Evolutionary conservation across 164 flowering plant genomes (phyloP).

Genomic region (Malania oleifera): DNA sequence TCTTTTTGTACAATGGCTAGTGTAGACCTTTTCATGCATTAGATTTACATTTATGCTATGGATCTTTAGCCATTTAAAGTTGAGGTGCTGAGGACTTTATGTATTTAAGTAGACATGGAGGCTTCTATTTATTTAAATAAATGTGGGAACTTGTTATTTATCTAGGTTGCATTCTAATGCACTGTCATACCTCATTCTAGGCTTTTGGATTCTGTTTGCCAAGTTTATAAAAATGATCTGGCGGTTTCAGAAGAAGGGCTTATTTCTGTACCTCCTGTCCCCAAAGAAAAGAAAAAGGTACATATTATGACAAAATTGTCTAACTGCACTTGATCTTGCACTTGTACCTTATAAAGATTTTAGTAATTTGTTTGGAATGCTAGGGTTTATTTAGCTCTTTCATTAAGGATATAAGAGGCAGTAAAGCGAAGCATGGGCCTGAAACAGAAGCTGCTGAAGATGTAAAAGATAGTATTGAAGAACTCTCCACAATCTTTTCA

Average conservation of each 20-base stretch:
- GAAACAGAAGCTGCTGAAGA: constrained; percentile 39
- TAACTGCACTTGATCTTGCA: background rate
- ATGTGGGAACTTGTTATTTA: too few species aligned
- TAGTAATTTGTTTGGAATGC: background rate
- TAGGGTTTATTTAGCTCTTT: constrained; percentile 73
- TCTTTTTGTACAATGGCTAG: too few species aligned
- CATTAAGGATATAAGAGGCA: constrained; percentile 47
- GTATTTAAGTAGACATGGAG: too few species aligned
- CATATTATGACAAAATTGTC: constrained; percentile 2
- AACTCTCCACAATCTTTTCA: constrained; percentile 55
- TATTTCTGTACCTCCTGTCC: constrained; percentile 21
- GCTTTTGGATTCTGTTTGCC: constrained; percentile 44
- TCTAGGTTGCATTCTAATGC: background rate
- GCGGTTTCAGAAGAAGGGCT: constrained; percentile 25
- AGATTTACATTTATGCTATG: too few species aligned
- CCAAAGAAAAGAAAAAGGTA: constrained; percentile 87
- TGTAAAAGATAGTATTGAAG: constrained; percentile 43
- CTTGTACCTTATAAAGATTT: background rate
- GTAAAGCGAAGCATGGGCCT: constrained; percentile 43
- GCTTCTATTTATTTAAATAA: too few species aligned
- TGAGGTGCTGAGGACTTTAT: too few species aligned
- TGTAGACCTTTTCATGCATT: too few species aligned
- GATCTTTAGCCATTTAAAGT: too few species aligned
- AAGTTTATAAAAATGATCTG: constrained; percentile 46
- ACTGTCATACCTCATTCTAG: constrained; percentile 23